Evolutionary conservation across 129 eudicot species (phyloP), one percentile per base, ranked within the genome.

Genomic region (Erigeron canadensis): DNA sequence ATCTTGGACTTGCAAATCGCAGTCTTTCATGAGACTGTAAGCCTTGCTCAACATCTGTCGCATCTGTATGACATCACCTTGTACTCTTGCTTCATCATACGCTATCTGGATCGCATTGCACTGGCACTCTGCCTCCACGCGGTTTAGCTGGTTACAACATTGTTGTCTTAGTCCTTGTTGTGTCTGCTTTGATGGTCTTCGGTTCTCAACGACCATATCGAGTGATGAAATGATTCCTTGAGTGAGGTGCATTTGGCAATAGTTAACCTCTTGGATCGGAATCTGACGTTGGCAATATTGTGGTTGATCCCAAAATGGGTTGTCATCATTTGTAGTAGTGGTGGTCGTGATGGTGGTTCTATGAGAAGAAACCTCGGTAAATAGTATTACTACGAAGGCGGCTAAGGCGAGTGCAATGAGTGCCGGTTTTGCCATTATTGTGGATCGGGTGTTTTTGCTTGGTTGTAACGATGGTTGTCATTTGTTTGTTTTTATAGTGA

Each of bases 221-320:
- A n/a, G n/a, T 4, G 17, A 34, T 38, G 19, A 10, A 43, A 65
- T n/a, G 38, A 34, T 15, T 3, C 53, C 70, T 42, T 65, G 53
- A 8, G 70, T 43, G 53, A 69, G 60, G 62, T 69, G 62, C 73
- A 69, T 69, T 46, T 34, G 47, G 48, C 73, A 69, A 17, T 69
- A 62, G 63, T 50, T 50, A 34, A 67, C 7, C 44, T 67, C 60
- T 44, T 51, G 63, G 17, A 1, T n/a, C 61, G n/a, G 48, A 48
- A 69, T 38, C 44, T 16, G 63, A 23, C 46, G 21, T 15, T 45
- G 72, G 16, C 62, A n/a, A n/a, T n/a, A 53, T 65, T 21, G 10
- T 51, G 62, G 37, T n/a, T n/a, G n/a, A n/a, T n/a, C n/a, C n/a
- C n/a, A n/a, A n/a, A n/a, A n/a, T n/a, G n/a, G n/a, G n/a, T n/a